Base-by-base conservation (phyloP, 495 filamentous ascomycete genomes). In the Aspergillus hancockii region DNA sequence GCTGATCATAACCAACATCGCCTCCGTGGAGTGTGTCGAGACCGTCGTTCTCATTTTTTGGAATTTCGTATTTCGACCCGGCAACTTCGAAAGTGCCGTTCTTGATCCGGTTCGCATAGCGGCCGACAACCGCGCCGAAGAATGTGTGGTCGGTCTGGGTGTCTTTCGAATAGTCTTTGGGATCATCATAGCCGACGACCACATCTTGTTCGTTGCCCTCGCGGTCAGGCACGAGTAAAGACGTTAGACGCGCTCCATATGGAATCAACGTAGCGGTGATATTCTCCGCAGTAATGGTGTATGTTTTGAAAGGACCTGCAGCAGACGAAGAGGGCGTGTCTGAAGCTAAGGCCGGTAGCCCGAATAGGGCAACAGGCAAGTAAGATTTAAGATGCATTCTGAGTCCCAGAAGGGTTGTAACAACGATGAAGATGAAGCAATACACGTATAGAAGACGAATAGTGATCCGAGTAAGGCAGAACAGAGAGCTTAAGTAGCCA, bases 71-170 rank as follows among this genome's bases (percentile, higher is more conserved):
- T 0, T 70, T 78, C 14, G 62, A 63, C 22, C 84, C 88, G 52
- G 90, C 87, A 58, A 93, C 81, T 58, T 79, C 80, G 66, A 94
- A 96, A 9, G 84, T 89, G 61, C 85, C 86, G 71, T 94, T 94
- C 79, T 88, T 90, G 75, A 94, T 96, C 32, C 89, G 86, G 73
- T 96, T 93, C 43, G 90, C 90, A 66, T 93, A 93, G 18, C 90
- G 87, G 36, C 90, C 90, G 6, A 86, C 88, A n/a, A 91, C 82
- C 8, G 86, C 79, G 43, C 90, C 90, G 58, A 90, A 88, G 77
- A 88, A 90, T 50, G 89, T 89, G 73, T 90, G 89, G 52, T 83
- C 79, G 38, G 71, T 72, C 62, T 92, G 83, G 25, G 68, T 69
- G 63, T 93, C 89, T 34, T 83, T 72, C 8, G 78, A 66, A 68